Percentiles rank a stretch among this genome's conserved stretches.
Conservation (phyloP, 116 monocot genomes). For the Zostera marina region DNA sequence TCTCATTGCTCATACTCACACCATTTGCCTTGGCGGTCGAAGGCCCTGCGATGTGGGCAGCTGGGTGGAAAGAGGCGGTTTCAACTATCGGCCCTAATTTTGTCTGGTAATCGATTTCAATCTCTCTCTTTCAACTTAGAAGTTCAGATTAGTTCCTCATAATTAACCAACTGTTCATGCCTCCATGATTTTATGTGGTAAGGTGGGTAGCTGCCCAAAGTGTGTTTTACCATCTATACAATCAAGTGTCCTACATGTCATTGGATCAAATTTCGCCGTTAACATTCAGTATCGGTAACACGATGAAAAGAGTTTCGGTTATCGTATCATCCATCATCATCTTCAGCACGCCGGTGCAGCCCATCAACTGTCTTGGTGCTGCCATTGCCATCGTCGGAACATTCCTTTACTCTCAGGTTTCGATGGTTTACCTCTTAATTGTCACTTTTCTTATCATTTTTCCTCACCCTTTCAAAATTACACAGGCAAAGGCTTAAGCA, state of each 20-base stretch:
- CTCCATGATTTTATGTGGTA: not conserved
- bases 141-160: not conserved
- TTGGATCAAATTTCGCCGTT: conserved; percentile 58
- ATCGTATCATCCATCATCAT: conserved; percentile 71
- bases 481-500: no score
- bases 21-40: conserved; percentile 79
- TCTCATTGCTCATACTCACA: conserved; percentile 63
- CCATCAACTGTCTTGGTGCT: conserved; percentile 56
- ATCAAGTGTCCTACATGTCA: conserved; percentile 62
- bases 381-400: conserved; percentile 16
- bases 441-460: no score
- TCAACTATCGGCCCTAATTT: conserved; percentile 62
- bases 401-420: conserved; percentile 4
- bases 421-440: no score
- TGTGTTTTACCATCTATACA: conserved; percentile 16
- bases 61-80: conserved; percentile 58
- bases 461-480: no score
- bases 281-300: conserved; percentile 66
- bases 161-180: no score
- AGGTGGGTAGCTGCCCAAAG: conserved; percentile 18
- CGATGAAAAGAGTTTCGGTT: conserved; percentile 68
- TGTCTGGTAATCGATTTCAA: conserved; percentile 28
- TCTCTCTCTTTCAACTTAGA: no score
- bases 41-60: conserved; percentile 75
- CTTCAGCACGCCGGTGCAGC: conserved; percentile 57